These are phyloP conservation scores for Zostera marina DNA, from an alignment of 116 monocot species.

Conservation along the genomic window DNA sequence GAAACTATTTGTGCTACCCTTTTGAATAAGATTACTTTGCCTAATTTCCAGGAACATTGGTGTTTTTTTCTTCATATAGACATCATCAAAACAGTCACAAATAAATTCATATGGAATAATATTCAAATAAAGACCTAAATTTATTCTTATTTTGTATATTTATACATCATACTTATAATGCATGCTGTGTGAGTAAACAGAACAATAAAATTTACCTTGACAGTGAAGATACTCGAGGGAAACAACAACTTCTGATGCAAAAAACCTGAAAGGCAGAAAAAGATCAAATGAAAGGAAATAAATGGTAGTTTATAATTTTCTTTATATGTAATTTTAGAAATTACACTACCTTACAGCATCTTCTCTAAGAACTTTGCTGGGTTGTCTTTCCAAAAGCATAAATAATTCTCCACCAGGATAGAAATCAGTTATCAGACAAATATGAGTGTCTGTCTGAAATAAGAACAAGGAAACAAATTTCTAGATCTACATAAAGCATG, in stretches of 20 bases:
- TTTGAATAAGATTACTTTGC: no score
- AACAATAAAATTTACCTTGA: slow-evolving; percentile 45
- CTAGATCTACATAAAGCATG: background rate
- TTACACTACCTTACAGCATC: slow-evolving; percentile 77
- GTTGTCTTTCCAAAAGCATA: slow-evolving; percentile 75
- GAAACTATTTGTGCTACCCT: no score
- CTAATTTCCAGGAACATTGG: no score
- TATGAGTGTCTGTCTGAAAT: slow-evolving; percentile 83
- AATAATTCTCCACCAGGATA: slow-evolving; percentile 94
- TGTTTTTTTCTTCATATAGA: no score
- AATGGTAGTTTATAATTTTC: no score
- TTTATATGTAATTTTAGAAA: no score
- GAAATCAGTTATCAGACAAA: slow-evolving; percentile 91
- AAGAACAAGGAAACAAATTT: background rate
- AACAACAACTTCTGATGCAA: slow-evolving; percentile 83
- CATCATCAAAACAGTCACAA: no score
- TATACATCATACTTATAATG: background rate
- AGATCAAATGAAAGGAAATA: background rate
- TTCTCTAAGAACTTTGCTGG: slow-evolving; percentile 78
- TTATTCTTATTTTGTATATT: no score
- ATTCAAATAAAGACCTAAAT: no score
- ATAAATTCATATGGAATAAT: no score
- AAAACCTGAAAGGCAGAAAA: slow-evolving; percentile 40
- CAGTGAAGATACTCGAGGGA: slow-evolving; percentile 97
- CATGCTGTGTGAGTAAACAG: background rate